Percentiles rank a stretch among this genome's conserved stretches.
These are phyloP conservation scores for Aspergillus fijiensis DNA, from an alignment of 2,329 filamentous ascomycete species.

Conservation along the genomic window DNA sequence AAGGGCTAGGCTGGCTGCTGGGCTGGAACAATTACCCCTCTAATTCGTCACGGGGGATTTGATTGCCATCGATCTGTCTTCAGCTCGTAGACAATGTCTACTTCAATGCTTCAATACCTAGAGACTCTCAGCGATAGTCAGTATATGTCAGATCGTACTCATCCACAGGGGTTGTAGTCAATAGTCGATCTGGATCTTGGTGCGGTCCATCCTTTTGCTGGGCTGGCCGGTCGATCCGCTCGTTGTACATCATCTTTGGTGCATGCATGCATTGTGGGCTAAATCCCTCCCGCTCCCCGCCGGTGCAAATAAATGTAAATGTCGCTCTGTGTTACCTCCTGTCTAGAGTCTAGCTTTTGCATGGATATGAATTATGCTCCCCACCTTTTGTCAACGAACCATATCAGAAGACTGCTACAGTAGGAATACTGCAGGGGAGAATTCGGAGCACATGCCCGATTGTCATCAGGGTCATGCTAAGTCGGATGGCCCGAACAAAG, in stretches of 20 bases:
- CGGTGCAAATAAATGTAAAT: background rate
- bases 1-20: too few species aligned
- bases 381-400: background rate
- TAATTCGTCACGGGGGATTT: background rate
- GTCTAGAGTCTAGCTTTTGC: background rate
- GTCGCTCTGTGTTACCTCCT: background rate
- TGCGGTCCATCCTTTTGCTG: constrained; percentile 2
- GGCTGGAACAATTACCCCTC: too few species aligned
- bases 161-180: background rate
- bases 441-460: background rate
- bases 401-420: background rate
- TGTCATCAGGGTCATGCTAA: background rate
- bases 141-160: too few species aligned
- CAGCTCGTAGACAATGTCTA: background rate
- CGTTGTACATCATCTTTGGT: constrained; percentile 2
- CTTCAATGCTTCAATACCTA: background rate
- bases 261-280: constrained; percentile 7
- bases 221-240: constrained; percentile 3
- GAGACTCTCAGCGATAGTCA: background rate
- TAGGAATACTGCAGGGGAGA: background rate
- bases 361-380: background rate
- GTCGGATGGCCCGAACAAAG: background rate
- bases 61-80: background rate
- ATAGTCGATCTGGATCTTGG: constrained; percentile 3
- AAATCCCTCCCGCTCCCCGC: background rate